Evolutionary conservation across 2,329 filamentous ascomycete genomes (phyloP), one percentile per base, ranked within the genome.

Genomic region (Lizonia empirigonia): DNA sequence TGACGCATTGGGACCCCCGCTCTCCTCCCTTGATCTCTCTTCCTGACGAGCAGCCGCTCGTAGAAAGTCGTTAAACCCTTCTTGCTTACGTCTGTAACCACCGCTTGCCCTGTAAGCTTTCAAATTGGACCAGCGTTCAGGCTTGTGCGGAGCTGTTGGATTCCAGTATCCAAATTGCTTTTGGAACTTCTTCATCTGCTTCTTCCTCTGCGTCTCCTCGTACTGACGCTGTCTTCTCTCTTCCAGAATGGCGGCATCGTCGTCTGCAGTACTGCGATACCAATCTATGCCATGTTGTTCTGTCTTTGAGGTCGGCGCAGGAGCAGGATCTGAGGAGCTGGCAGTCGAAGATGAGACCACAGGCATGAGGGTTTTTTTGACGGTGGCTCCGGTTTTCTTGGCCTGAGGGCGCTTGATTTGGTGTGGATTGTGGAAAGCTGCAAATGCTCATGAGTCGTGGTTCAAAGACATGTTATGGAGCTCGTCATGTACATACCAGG

Each of bases 211-310:
- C 12, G 90, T 58, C 34, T 67, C 89, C 48, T 90, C 90, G 40
- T 90, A 85, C 67, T 89, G 85, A 48, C 85, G 83, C 74, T 89
- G 89, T 65, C 88, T 82, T 16, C 74, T 77, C 35, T 78, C 79
- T 69, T 90, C 91, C 55, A 85, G 84, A 57, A 79, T 81, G 59
- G 84, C 82, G 22, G 83, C 80, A 64, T 91, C 91, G 48, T 96
- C 90, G 60, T 96, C 90, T n/a, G 91, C 88, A 39, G 84, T 86
- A 1, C 84, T 84, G 89, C 91, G 96, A 73, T 96, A 70, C 38
- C 59, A 69, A 36, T 68, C 61, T 52, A 67, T 59, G 18, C 57
- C 57, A 51, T 61, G 60, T 40, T 63, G 62, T 42, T 67, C 59
- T 20, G 54, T 13, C 8, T 44, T 47, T 20, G 53, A 36, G 24